Evolutionary conservation across 768 basidiomycete species (phyloP).

Genomic region (Amanita inopinata): DNA sequence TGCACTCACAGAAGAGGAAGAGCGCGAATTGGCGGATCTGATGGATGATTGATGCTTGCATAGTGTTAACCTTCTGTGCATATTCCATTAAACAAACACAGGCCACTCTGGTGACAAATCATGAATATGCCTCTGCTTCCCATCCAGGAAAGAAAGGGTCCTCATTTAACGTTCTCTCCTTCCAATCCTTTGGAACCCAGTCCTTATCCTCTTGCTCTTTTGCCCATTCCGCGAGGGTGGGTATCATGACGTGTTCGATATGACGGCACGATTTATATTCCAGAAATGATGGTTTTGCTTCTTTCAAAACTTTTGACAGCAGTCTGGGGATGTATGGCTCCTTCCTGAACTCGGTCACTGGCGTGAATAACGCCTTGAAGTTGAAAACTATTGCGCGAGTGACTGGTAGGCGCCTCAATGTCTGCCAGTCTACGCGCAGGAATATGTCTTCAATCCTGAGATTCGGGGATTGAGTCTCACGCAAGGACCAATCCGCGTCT

Average conservation of each 20-base stretch:
- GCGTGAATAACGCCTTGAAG: constrained; percentile 45
- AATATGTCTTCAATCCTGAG: constrained; percentile 30
- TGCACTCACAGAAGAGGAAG: constrained; percentile 79
- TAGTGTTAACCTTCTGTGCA: not conserved
- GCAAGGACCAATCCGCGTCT: constrained; percentile 25
- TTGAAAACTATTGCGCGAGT: constrained; percentile 43
- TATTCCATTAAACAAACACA: not conserved
- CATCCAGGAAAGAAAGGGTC: constrained; percentile 43
- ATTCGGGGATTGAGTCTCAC: constrained; percentile 23
- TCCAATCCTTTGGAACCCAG: constrained; percentile 37
- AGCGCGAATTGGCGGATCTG: constrained; percentile 78
- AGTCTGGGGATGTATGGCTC: constrained; percentile 41
- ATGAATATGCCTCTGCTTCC: constrained; percentile 14
- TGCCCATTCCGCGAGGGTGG: constrained; percentile 35
- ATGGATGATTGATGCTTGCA: constrained; percentile 27
- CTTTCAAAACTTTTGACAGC: constrained; percentile 31
- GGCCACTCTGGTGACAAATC: not conserved
- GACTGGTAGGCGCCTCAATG: constrained; percentile 36
- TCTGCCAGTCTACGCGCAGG: constrained; percentile 49
- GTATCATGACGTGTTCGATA: constrained; percentile 34
- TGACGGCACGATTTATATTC: constrained; percentile 35
- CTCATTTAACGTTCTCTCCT: constrained; percentile 39
- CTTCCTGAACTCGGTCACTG: constrained; percentile 28
- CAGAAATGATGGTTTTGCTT: constrained; percentile 28
- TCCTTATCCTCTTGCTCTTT: constrained; percentile 38